Base-by-base conservation (phyloP, 1,284 basidiomycete species). In the Athelia sp. region DNA sequence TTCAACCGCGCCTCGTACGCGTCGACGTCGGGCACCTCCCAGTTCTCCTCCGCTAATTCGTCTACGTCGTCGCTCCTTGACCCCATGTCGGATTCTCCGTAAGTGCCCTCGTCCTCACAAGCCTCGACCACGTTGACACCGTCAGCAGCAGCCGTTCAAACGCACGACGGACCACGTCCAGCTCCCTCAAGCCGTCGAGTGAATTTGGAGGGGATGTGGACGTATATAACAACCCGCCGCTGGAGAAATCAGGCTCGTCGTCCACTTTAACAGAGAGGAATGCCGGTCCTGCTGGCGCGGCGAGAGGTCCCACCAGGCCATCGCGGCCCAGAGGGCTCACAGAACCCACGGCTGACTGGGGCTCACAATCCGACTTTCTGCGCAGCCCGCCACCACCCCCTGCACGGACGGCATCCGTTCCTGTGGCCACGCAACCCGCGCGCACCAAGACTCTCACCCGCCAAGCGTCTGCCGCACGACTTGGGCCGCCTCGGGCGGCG, bases 321-420 rank as follows among this genome's bases (percentile, higher is more conserved):
- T 64, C 70, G 59, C 72, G 79, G 19, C 66, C 76, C 10, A 64
- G 80, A 58, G 79, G 79, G n/a, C 70, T 79, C 68, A 81, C 79
- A 2, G 75, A 80, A 43, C 66, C 54, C 45, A 65, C 61, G 2
- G 29, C 54, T 29, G 49, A 9, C 15, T 26, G 43, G 43, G 11
- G 10, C 22, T n/a, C 43, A 4, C 43, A 22, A 10, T 44, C 43
- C 8, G 21, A 44, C 15, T 44, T 11, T 23, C 21, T 26, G 4
- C 43, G 24, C 14, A 11, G 6, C 57, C 56, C 26, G 53, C 52
- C 35, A 56, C 53, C 29, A 50, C 46, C 46, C 49, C 19, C 56
- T 29, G 47, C 31, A 47, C 47, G 40, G 32, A 32, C 48, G 46
- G 50, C 50, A 29, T 46, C 45, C 10, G 52, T 46, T 21, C 43